phyloP scores from a whole-genome alignment of 148 eudicot genomes.

The Tetragonia tetragonoides region DNA sequence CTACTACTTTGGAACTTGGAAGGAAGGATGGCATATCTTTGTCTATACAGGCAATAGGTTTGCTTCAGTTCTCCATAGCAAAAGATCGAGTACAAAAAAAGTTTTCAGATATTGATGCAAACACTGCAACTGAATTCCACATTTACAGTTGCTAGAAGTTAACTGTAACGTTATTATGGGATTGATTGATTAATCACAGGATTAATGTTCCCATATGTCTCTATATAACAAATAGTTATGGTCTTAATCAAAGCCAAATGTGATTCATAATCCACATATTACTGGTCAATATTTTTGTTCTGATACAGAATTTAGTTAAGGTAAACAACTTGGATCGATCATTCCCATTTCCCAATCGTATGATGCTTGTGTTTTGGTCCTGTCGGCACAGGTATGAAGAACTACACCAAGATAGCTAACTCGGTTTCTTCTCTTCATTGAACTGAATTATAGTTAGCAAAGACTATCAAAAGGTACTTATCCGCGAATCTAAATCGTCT shows the following conservation, averaged over 20 bases:
- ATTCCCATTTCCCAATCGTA: too few relatives aligned
- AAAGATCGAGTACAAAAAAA: constrained; percentile 46
- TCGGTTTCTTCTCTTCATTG: too few relatives aligned
- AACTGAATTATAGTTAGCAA: too few relatives aligned
- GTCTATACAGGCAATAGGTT: constrained; percentile 57
- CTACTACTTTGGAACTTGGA: background rate
- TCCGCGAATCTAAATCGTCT: too few relatives aligned
- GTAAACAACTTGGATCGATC: too few relatives aligned
- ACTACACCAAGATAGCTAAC: too few relatives aligned
- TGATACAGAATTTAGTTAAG: too few relatives aligned
- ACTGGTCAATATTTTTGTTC: too few relatives aligned
- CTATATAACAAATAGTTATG: background rate
- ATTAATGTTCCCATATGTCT: background rate
- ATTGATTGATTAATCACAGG: background rate
- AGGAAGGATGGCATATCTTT: constrained; percentile 45
- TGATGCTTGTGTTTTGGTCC: too few relatives aligned
- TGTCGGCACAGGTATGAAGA: too few relatives aligned
- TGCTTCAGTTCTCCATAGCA: constrained; percentile 37
- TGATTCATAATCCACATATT: too few relatives aligned
- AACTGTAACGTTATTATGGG: background rate
- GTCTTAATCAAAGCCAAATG: background rate
- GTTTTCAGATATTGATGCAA: constrained; percentile 36
- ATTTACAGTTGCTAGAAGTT: background rate
- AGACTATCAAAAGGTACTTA: too few relatives aligned
- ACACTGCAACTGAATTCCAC: constrained; percentile 34